These are phyloP conservation scores for Venturia oleaginea DNA, from an alignment of 2,329 filamentous ascomycete species.

Conservation along the genomic window DNA sequence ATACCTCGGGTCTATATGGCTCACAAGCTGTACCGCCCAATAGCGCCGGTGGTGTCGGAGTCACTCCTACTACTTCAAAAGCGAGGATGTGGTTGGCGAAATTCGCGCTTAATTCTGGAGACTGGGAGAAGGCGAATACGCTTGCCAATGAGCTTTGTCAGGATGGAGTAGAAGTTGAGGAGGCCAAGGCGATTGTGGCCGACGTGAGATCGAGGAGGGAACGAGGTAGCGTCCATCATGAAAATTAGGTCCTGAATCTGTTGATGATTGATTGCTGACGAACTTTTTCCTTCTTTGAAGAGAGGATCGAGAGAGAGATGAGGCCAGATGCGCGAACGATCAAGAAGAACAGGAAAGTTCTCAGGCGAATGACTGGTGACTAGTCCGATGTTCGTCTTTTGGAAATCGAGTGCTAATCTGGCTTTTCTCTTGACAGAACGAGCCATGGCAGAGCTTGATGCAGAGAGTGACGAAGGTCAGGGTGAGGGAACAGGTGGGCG, in stretches of 20 bases:
- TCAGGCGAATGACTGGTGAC: not conserved
- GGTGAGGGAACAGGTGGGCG: not conserved
- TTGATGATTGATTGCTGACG: not conserved
- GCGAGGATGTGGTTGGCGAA: slow-evolving; percentile 89
- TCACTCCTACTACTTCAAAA: slow-evolving; percentile 84
- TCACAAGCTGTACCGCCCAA: slow-evolving; percentile 35
- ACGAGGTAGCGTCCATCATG: not conserved
- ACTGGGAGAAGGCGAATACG: slow-evolving; percentile 67
- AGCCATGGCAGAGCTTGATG: not conserved
- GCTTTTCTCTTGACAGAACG: not conserved
- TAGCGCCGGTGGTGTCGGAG: slow-evolving; percentile 74
- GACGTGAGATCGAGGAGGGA: slow-evolving; percentile 75
- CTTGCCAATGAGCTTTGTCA: slow-evolving; percentile 87
- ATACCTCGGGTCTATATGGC: slow-evolving; percentile 20
- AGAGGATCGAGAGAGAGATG: not conserved
- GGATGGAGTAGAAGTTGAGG: slow-evolving; percentile 92
- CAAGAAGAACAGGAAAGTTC: not conserved
- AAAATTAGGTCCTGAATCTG: not conserved
- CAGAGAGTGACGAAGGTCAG: not conserved
- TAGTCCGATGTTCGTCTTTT: not conserved
- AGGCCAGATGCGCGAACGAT: not conserved
- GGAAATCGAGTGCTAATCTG: not conserved
- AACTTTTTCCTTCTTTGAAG: not conserved
- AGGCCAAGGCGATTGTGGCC: slow-evolving; percentile 84
- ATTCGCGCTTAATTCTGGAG: slow-evolving; percentile 65